Evolutionary conservation across 2,329 filamentous ascomycete species (phyloP), one percentile per base, ranked within the genome.

Genomic region (Tolypocladium guangdongense): DNA sequence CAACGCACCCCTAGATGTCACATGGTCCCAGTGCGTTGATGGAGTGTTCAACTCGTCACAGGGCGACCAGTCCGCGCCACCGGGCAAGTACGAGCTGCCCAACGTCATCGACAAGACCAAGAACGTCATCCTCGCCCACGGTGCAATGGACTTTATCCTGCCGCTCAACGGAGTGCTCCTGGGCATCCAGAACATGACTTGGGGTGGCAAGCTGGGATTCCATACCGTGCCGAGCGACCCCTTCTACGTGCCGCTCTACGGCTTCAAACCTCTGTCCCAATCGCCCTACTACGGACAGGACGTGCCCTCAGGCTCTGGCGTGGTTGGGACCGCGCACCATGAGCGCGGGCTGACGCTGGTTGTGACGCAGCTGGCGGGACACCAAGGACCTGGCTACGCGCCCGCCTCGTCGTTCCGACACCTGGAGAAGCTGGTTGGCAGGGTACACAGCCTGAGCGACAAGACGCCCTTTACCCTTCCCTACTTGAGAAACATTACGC

Each of bases 141-240:
- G 87, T 12, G 71, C 78, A 49, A 76, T 86, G 12, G 88, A 90
- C 68, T 87, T 78, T 63, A 76, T 87, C 55, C 75, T 89, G 11
- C 72, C 85, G 27, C 73, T 77, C 61, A 86, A 87, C 64, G 87
- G 87, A 18, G 86, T 86, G 0, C 73, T 92, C 1, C 72, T 89
- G 7, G 78, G 78, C 1, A 83, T 91, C 55, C 87, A 92, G 64
- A 90, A 90, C 71, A 88, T 91, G 83, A 90, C 86, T 0, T 92
- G 83, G 82, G 81, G 81, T 54, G 87, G 87, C 5, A 66, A 75
- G 45, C 80, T 86, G 51, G 88, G 88, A 0, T 91, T 92, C 73
- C 78, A 83, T 58, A 64, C 67, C 1, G 67, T 70, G 0, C 88
- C 87, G 0, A 65, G 64, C 1, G 76, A 82, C 51, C 81, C 83